Evolutionary conservation across 768 basidiomycete species (phyloP), one percentile per base, ranked within the genome.

Genomic region (Lactarius tabidus): DNA sequence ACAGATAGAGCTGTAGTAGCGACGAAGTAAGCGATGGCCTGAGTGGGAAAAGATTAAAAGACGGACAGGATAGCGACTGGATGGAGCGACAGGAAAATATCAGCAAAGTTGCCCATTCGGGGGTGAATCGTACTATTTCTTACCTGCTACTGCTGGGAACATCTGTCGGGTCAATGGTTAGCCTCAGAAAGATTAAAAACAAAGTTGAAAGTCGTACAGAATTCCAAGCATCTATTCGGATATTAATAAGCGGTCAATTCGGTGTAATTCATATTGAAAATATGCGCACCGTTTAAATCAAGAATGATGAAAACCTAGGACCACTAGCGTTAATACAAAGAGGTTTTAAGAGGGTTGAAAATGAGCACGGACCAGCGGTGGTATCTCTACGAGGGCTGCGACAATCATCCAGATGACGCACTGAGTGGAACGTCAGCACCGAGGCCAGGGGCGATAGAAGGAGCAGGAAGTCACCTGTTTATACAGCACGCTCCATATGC

Each of bases 191-290:
- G 14, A 20, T 54, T 17, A 48, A n/a, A 51, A n/a, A 2, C 1
- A 12, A 28, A 31, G 29, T 3, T 20, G 17, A 23, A 15, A 10
- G 48, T 2, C 54, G 8, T 57, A 65, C 64, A 26, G 33, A 8
- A 18, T 60, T 60, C 59, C 59, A 65, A 61, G 55, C 35, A 31
- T 56, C 64, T 65, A 31, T 60, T 41, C 31, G 31, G 33, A 14
- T n/a, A 26, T 0, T 6, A 9, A 38, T 65, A 26, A 65, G 59
- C 9, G 6, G 12, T 10, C 12, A 26, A 48, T 28, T 26, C 5
- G 23, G 5, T 3, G 1, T 3, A 15, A 18, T 39, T n/a, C 45
- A 7, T 8, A 12, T 12, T 51, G 23, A 15, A 48, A 33, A 33
- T n/a, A 15, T 51, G 57, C 55, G 14, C 29, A 61, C 64, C 54